These are phyloP conservation scores for Beauveria sp. DNA, from an alignment of 2,329 filamentous ascomycete species.

Conservation along the genomic window DNA sequence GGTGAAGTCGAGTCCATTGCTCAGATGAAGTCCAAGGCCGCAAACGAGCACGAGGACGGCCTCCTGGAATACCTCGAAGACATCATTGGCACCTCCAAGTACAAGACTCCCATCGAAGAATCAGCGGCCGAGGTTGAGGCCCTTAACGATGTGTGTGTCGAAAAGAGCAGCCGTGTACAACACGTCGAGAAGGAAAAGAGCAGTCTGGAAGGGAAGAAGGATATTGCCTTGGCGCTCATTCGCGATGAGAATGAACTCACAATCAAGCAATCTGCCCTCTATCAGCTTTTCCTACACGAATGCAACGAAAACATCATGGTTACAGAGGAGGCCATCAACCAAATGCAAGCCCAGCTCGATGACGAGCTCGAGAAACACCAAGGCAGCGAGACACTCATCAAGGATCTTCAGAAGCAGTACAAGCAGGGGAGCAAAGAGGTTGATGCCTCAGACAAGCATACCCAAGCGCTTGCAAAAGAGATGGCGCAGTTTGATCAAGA, in stretches of 20 bases:
- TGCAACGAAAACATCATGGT: conserved; percentile 84
- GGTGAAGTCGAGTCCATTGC: conserved; percentile 98
- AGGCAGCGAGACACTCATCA: conserved; percentile 84
- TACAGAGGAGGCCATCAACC: conserved; percentile 80
- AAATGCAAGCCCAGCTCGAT: conserved; percentile 82
- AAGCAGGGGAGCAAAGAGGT: conserved; percentile 76
- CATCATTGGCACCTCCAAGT: conserved; percentile 97
- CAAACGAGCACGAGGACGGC: conserved; percentile 91
- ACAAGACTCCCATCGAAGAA: conserved; percentile 95
- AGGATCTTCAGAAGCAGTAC: conserved; percentile 78
- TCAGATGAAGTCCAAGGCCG: conserved; percentile 97
- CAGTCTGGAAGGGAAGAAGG: conserved; percentile 89
- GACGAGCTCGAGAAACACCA: conserved; percentile 86
- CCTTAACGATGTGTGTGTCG: conserved; percentile 87
- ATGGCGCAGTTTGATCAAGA: conserved; percentile 93
- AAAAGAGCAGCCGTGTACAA: conserved; percentile 92
- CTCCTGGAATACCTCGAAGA: conserved; percentile 95
- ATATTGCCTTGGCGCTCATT: conserved; percentile 83
- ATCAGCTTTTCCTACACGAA: conserved; percentile 84
- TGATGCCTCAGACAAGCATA: conserved; percentile 73
- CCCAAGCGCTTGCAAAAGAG: conserved; percentile 73
- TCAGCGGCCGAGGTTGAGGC: conserved; percentile 82
- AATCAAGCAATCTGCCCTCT: conserved; percentile 82
- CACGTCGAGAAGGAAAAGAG: conserved; percentile 98
- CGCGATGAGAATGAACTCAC: conserved; percentile 89